phyloP scores from a whole-genome alignment of 164 flowering plant species.

The Hamamelis virginiana region DNA sequence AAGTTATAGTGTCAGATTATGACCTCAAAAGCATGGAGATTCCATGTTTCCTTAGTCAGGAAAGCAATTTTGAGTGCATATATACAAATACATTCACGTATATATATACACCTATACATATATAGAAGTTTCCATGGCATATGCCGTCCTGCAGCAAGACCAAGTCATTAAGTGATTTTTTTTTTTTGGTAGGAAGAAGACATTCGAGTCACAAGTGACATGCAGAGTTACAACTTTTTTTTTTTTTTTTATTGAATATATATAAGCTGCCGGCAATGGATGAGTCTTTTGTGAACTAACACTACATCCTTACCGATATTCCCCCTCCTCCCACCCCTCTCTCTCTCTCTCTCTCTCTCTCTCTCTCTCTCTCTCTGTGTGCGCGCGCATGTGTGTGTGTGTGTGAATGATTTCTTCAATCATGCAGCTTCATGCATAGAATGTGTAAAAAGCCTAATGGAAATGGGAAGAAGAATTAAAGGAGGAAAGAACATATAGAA shows the following conservation, averaged over 20 bases:
- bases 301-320: neutral
- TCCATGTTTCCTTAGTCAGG: no score
- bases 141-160: slow-evolving; percentile 25
- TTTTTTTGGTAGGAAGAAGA: neutral
- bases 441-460: no score
- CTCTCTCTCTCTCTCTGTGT: neutral
- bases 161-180: slow-evolving; percentile 3
- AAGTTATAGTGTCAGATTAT: no score
- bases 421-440: neutral
- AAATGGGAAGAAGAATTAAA: slow-evolving; percentile 1
- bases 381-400: neutral
- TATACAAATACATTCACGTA: no score
- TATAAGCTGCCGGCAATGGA: slow-evolving; percentile 16
- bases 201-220: neutral
- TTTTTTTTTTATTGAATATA: slow-evolving; percentile 6
- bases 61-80: no score
- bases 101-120: no score
- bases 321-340: no score
- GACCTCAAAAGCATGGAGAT: no score
- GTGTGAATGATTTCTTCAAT: neutral
- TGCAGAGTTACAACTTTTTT: neutral
- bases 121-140: slow-evolving; percentile 10
- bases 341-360: neutral
- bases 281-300: slow-evolving; percentile 14
- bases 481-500: neutral